Conservation (phyloP, 345 rosid genomes). For the Populus euphratica region DNA sequence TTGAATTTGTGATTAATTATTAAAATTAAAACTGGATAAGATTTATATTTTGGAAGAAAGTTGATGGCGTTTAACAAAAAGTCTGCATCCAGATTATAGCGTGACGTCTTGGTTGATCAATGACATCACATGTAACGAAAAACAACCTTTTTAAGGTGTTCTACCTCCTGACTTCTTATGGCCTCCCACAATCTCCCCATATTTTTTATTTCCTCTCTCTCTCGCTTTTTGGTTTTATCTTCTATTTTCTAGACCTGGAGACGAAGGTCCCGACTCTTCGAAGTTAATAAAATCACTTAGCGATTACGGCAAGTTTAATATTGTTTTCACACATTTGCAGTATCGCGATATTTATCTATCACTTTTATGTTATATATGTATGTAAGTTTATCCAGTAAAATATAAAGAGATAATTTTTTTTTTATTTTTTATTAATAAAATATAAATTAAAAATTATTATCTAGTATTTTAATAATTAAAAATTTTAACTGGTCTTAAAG, state of each 20-base stretch:
- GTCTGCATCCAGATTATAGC: background rate
- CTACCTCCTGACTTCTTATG: background rate
- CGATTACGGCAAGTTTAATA: no score
- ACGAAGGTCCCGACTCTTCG: background rate
- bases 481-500: no score
- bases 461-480: no score
- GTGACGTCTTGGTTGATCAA: background rate
- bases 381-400: no score
- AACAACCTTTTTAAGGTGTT: background rate
- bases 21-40: background rate
- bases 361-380: no score
- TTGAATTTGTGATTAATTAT: background rate
- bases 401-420: no score
- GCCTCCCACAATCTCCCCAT: background rate
- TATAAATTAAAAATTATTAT: no score
- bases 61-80: background rate
- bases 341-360: no score
- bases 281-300: background rate
- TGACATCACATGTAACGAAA: background rate
- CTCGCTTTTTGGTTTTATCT: no score
- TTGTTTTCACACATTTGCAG: no score
- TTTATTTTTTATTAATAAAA: no score
- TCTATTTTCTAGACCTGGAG: background rate
- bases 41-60: background rate
- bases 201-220: background rate